Base-by-base conservation (phyloP, 2,329 filamentous ascomycete genomes). In the Aspergillus flavus region DNA sequence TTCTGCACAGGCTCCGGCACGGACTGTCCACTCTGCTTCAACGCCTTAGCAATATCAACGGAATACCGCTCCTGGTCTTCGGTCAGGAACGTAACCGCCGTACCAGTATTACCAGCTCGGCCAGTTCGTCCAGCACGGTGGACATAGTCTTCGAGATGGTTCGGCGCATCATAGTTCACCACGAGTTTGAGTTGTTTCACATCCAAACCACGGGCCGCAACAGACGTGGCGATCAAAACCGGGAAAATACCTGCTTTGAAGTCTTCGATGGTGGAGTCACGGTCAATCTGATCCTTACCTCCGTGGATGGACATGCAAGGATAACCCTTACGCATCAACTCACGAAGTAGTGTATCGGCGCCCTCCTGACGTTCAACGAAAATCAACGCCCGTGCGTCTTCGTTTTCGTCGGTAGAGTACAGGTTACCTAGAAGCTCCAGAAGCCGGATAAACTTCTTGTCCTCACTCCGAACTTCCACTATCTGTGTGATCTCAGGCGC, bases 181-280 rank as follows among this genome's bases (percentile, higher is more conserved):
- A 99, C 95, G 36, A 98, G 85, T 78, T 96, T 97, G 39, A 99
- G 84, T 76, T 96, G 93, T 79, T 97, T 97, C 52, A 99, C 94
- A 76, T 99, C 95, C 46, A 99, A 83, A 64, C 95, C 95, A 77
- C 95, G 91, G 57, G 95, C 95, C 45, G 95, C 95, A 63, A 99
- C 93, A 12, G 94, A 97, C 0, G 95, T 99, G 12, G 95, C 95
- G 73, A 98, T 91, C 74, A 99, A 84, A 61, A 99, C 91, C 0
- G 94, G 94, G 55, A 96, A 87, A 50, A 94, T 87, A 61, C 95
- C 95, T 71, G 89, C 91, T 79, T 96, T 98, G 84, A 97, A 97
- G 75, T 97, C 93, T 46, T 91, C 85, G 70, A 97, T 96, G 16
- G 93, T 94, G 62, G 93, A 94, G 77, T 97, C 93, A 67, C 94